Conservation (phyloP, 1,284 basidiomycete species). For the Moniliella sp. region DNA sequence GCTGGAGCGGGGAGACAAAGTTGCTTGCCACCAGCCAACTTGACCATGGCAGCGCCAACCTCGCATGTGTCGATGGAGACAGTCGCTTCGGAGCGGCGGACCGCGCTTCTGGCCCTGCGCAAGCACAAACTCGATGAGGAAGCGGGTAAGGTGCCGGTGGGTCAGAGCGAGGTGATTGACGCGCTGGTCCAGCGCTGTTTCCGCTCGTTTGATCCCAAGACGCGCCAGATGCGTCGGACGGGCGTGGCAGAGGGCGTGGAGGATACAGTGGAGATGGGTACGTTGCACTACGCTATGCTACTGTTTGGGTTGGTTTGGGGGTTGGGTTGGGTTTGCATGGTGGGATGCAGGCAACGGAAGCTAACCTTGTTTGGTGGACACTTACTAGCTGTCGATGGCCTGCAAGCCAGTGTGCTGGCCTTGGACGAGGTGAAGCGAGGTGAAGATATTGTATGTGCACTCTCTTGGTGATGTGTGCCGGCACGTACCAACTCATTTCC, state of each 20-base stretch:
- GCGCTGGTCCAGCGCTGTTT: constrained; percentile 21
- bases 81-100: constrained; percentile 62
- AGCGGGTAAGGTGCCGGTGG: constrained; percentile 2
- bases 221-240: constrained; percentile 22
- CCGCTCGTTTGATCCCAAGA: constrained; percentile 31
- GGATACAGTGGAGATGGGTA: constrained; percentile 64
- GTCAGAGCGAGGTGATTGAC: background rate
- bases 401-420: constrained; percentile 59
- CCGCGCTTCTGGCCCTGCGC: constrained; percentile 57
- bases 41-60: no score
- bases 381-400: constrained; percentile 45
- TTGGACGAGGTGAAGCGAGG: constrained; percentile 63
- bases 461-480: background rate
- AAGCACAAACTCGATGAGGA: constrained; percentile 45
- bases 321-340: no score
- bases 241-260: constrained; percentile 44
- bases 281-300: background rate
- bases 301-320: no score
- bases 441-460: constrained; percentile 58
- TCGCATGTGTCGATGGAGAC: no score
- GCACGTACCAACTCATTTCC: background rate
- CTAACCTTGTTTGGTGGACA: no score
- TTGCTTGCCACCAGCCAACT: no score
- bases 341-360: no score
- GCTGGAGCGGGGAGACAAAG: no score